These are phyloP conservation scores for Onygenales sp. DNA, from an alignment of 2,329 filamentous ascomycete species.

Conservation along the genomic window DNA sequence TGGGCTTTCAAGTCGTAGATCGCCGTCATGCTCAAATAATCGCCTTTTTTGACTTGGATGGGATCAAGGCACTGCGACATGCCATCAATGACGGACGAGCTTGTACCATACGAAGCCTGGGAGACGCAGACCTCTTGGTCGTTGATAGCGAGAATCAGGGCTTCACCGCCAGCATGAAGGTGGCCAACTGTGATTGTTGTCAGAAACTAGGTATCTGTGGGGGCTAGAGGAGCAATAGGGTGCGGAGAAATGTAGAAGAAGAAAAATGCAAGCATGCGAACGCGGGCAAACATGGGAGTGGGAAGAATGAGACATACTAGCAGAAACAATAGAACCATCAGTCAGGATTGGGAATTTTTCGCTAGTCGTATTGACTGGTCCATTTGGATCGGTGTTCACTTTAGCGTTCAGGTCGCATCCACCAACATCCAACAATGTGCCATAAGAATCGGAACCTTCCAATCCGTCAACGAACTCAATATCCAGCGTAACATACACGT, in stretches of 20 bases:
- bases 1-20: conserved; percentile 2
- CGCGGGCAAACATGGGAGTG: no score
- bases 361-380: background rate
- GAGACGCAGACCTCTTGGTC: background rate
- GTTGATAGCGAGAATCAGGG: background rate
- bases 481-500: background rate
- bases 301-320: background rate
- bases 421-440: background rate
- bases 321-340: conserved; percentile 1
- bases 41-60: background rate
- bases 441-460: background rate
- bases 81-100: background rate
- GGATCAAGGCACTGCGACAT: conserved; percentile 1
- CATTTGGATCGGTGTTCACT: background rate
- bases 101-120: background rate
- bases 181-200: background rate
- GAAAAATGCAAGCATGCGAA: background rate
- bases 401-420: background rate
- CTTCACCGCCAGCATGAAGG: background rate
- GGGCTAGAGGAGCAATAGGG: background rate
- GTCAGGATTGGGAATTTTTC: background rate
- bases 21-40: background rate
- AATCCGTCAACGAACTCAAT: background rate
- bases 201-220: background rate
- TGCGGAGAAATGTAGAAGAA: background rate